These are phyloP conservation scores for Penicillium paneum DNA, from an alignment of 2,329 filamentous ascomycete genomes.

Conservation along the genomic window DNA sequence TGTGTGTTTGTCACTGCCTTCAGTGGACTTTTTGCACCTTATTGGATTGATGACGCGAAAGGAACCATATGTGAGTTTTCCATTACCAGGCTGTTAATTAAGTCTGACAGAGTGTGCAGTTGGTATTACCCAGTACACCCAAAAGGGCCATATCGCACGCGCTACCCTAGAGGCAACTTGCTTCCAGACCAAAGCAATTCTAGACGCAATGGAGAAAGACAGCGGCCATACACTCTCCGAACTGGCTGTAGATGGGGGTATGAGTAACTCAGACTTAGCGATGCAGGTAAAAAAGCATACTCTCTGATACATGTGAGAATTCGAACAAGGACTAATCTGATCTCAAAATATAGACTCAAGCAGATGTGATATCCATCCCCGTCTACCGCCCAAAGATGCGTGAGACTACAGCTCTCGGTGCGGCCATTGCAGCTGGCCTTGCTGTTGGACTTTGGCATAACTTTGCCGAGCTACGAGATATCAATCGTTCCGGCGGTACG, in stretches of 20 bases:
- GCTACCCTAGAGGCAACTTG: slow-evolving; percentile 88
- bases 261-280: slow-evolving; percentile 81
- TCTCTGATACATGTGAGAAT: slow-evolving; percentile 11
- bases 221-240: slow-evolving; percentile 72
- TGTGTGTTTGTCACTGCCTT: slow-evolving; percentile 88
- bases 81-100: neutral
- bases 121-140: slow-evolving; percentile 79
- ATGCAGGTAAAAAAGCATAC: slow-evolving; percentile 62
- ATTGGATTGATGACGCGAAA: slow-evolving; percentile 93
- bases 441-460: slow-evolving; percentile 73
- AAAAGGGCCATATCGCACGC: slow-evolving; percentile 80
- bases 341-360: slow-evolving; percentile 57
- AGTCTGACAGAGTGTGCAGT: slow-evolving; percentile 45
- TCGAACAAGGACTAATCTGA: slow-evolving; percentile 3
- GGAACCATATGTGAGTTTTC: slow-evolving; percentile 68
- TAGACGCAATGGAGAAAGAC: slow-evolving; percentile 90
- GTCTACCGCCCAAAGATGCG: slow-evolving; percentile 84
- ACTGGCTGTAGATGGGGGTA: slow-evolving; percentile 81
- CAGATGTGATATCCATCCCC: slow-evolving; percentile 78
- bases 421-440: slow-evolving; percentile 82
- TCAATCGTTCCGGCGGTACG: slow-evolving; percentile 67
- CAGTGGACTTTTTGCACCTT: slow-evolving; percentile 84
- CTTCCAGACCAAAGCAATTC: slow-evolving; percentile 87
- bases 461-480: slow-evolving; percentile 68
- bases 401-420: slow-evolving; percentile 84